Percentiles rank a stretch among this genome's conserved stretches.
These are phyloP conservation scores for Komagataella pseudopastoris DNA, from an alignment of 805 yeast genomes.

Conservation along the genomic window DNA sequence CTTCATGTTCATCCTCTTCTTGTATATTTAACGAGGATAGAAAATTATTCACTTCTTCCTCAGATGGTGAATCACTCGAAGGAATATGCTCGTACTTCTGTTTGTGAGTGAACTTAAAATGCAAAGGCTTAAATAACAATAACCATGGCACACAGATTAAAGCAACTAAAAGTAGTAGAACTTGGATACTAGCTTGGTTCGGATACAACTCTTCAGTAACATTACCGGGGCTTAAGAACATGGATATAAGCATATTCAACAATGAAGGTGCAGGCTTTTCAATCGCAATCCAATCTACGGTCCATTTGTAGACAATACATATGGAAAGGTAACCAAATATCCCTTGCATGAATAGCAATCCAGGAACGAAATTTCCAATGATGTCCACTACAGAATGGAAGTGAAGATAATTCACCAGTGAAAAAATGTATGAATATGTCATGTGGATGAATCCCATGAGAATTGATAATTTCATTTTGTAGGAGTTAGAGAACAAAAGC, in stretches of 20 bases:
- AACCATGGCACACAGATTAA: slow-evolving; percentile 88
- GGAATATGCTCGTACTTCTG: slow-evolving; percentile 23
- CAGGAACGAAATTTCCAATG: slow-evolving; percentile 88
- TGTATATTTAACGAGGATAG: slow-evolving; percentile 20
- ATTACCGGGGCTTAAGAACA: slow-evolving; percentile 90
- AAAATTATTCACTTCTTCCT: slow-evolving; percentile 16
- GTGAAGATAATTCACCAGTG: slow-evolving; percentile 64
- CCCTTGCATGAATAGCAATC: slow-evolving; percentile 88
- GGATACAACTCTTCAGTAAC: slow-evolving; percentile 69
- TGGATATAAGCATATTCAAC: slow-evolving; percentile 86
- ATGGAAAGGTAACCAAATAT: slow-evolving; percentile 87
- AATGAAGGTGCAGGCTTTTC: slow-evolving; percentile 82
- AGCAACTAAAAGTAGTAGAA: slow-evolving; percentile 61
- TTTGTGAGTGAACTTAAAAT: slow-evolving; percentile 31
- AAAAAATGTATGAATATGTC: slow-evolving; percentile 80
- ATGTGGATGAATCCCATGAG: slow-evolving; percentile 91
- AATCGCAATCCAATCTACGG: slow-evolving; percentile 75
- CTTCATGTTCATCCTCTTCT: slow-evolving; percentile 41
- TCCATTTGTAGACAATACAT: slow-evolving; percentile 88
- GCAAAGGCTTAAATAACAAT: slow-evolving; percentile 68
- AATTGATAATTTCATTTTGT: slow-evolving; percentile 93
- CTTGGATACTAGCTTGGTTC: slow-evolving; percentile 72
- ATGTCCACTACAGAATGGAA: slow-evolving; percentile 69
- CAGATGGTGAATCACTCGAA: slow-evolving; percentile 9
- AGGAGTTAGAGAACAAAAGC: slow-evolving; percentile 82